phyloP scores from a whole-genome alignment of 2,329 filamentous ascomycete genomes.

The Dactylella cylindrospora region DNA sequence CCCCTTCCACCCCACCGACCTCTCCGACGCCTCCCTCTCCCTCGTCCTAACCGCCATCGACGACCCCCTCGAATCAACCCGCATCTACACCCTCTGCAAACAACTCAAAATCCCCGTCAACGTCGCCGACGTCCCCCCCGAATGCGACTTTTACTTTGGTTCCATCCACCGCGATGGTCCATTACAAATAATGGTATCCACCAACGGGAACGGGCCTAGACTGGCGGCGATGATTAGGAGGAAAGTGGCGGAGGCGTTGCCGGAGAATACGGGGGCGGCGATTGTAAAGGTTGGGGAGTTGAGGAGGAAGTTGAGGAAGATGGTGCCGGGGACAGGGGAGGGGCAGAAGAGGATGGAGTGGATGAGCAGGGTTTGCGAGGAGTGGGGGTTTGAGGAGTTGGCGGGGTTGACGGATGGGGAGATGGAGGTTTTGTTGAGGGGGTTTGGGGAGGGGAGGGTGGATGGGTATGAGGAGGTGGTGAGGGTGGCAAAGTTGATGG shows the following conservation, averaged over 20 bases:
- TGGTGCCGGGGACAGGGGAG: slow-evolving; percentile 71
- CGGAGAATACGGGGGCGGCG: slow-evolving; percentile 77
- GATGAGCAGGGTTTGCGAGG: slow-evolving; percentile 91
- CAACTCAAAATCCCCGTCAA: slow-evolving; percentile 81
- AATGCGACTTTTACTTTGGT: slow-evolving; percentile 99
- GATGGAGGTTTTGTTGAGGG: slow-evolving; percentile 72
- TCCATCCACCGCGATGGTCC: slow-evolving; percentile 93
- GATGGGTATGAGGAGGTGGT: slow-evolving; percentile 40
- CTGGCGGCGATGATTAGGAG: slow-evolving; percentile 82
- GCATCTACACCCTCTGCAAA: slow-evolving; percentile 93
- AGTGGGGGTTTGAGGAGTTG: slow-evolving; percentile 80
- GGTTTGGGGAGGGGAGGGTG: slow-evolving; percentile 45
- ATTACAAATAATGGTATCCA: slow-evolving; percentile 97
- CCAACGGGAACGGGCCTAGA: slow-evolving; percentile 92
- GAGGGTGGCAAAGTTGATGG: slow-evolving; percentile 18
- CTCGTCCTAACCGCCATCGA: slow-evolving; percentile 95
- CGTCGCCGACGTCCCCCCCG: slow-evolving; percentile 92
- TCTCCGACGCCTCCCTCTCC: slow-evolving; percentile 67
- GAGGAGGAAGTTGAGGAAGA: slow-evolving; percentile 72
- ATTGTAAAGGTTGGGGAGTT: slow-evolving; percentile 81
- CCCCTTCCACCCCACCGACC: slow-evolving; percentile 80
- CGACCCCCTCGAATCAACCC: slow-evolving; percentile 83
- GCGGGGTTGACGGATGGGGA: slow-evolving; percentile 78
- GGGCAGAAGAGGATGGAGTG: slow-evolving; percentile 88
- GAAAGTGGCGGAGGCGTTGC: slow-evolving; percentile 75